Evolutionary conservation across 257 asterid genomes (phyloP).

Genomic region (Ilex aquifolium): DNA sequence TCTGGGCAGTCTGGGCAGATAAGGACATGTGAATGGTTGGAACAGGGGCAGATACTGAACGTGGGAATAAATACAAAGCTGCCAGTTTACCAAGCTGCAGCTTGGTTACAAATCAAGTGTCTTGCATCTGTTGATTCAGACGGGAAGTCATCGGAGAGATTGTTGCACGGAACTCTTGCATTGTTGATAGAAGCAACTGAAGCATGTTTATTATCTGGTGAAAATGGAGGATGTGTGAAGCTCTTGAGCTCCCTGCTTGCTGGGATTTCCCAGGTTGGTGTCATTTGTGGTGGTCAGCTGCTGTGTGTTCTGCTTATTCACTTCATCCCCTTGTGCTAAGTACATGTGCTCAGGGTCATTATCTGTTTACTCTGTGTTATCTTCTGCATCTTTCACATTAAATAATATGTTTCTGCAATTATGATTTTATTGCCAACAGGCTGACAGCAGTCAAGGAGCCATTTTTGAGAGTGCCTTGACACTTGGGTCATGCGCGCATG

Average conservation of each 20-base stretch:
- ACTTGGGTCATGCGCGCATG: conserved; percentile 52
- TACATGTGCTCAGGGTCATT: conserved; percentile 80
- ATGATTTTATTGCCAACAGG: conserved; percentile 40
- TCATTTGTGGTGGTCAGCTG: conserved; percentile 84
- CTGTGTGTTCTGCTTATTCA: conserved; percentile 85
- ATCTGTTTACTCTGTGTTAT: conserved; percentile 15
- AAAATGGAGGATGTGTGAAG: conserved; percentile 85
- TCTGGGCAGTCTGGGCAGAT: conserved; percentile 66
- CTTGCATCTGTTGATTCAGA: conserved; percentile 72
- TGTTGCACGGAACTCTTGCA: conserved; percentile 90
- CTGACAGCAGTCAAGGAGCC: conserved; percentile 75
- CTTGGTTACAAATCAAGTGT: conserved; percentile 63
- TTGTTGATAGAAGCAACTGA: conserved; percentile 79
- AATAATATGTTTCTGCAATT: conserved; percentile 8
- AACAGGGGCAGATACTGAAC: conserved; percentile 84
- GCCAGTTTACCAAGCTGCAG: conserved; percentile 85
- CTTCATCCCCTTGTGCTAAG: conserved; percentile 76
- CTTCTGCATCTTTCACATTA: conserved; percentile 8
- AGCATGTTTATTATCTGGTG: conserved; percentile 86
- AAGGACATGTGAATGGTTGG: conserved; percentile 88
- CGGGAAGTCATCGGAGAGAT: conserved; percentile 80
- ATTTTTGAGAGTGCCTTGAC: conserved; percentile 83
- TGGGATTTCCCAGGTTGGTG: conserved; percentile 87
- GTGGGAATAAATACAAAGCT: conserved; percentile 70
- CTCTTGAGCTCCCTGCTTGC: conserved; percentile 79